Percentiles rank a stretch among this genome's conserved stretches.
Conservation (phyloP, 805 yeast genomes). For the Starmerella bombi region DNA sequence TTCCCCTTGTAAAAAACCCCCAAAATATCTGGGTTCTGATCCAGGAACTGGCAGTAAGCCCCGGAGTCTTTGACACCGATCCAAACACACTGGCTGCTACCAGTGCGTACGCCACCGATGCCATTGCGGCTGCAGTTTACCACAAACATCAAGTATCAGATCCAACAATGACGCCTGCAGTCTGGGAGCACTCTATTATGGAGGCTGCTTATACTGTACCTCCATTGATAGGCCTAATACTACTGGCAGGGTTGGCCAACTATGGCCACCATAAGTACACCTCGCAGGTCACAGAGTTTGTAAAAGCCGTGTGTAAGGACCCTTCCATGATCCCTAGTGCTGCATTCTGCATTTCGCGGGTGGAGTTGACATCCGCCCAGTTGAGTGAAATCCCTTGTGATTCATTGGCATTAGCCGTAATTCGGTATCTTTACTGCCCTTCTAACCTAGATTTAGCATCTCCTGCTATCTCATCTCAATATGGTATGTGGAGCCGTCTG, state of each 20-base stretch:
- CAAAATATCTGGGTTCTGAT: slow-evolving; percentile 16
- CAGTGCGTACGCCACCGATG: slow-evolving; percentile 14
- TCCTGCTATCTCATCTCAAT: slow-evolving; percentile 3
- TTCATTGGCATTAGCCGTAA: neutral
- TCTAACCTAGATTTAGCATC: neutral
- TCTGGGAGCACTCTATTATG: slow-evolving; percentile 9
- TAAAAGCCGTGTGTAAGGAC: neutral
- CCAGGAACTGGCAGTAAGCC: slow-evolving; percentile 10
- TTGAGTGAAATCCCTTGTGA: slow-evolving; percentile 4
- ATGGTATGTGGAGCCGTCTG: slow-evolving; percentile 20
- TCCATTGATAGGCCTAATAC: slow-evolving; percentile 13
- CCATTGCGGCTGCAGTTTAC: slow-evolving; percentile 13
- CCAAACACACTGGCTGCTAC: neutral
- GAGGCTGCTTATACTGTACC: slow-evolving; percentile 4
- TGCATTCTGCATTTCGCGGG: slow-evolving; percentile 15
- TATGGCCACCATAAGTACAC: neutral
- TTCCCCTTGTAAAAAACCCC: slow-evolving; percentile 19
- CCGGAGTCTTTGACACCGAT: slow-evolving; percentile 1
- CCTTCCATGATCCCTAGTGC: slow-evolving; percentile 3
- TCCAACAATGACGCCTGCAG: slow-evolving; percentile 14
- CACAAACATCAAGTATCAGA: slow-evolving; percentile 16
- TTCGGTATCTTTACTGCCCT: slow-evolving; percentile 7
- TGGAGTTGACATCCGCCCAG: slow-evolving; percentile 11
- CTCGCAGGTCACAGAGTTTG: slow-evolving; percentile 1
- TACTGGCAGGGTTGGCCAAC: slow-evolving; percentile 10